These are phyloP conservation scores for Cordyceps cateniannulata DNA, from an alignment of 2,329 filamentous ascomycete species.

Conservation along the genomic window DNA sequence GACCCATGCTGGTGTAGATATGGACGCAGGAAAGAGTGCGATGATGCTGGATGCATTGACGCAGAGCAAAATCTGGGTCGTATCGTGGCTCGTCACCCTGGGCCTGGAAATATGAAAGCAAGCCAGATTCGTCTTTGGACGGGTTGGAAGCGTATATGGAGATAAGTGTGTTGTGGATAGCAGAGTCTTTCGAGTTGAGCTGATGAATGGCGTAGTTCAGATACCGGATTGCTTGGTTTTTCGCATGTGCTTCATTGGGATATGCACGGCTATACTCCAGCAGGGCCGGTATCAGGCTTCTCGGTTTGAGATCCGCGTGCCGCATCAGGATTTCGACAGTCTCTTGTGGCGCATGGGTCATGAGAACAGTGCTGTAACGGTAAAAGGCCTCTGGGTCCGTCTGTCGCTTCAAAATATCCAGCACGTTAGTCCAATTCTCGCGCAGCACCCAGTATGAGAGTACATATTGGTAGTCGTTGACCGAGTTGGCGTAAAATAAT, in stretches of 20 bases:
- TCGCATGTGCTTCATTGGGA: slow-evolving; percentile 52
- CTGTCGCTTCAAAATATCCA: slow-evolving; percentile 87
- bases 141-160: slow-evolving; percentile 89
- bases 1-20: slow-evolving; percentile 94
- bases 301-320: slow-evolving; percentile 75
- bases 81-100: slow-evolving; percentile 83
- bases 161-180: slow-evolving; percentile 93
- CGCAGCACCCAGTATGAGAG: slow-evolving; percentile 95
- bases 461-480: slow-evolving; percentile 92
- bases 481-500: slow-evolving; percentile 79
- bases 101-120: slow-evolving; percentile 83
- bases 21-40: slow-evolving; percentile 92
- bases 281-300: slow-evolving; percentile 85
- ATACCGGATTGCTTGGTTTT: slow-evolving; percentile 92
- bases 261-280: slow-evolving; percentile 86
- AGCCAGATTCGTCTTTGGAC: slow-evolving; percentile 74
- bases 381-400: slow-evolving; percentile 92
- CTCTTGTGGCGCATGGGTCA: slow-evolving; percentile 78
- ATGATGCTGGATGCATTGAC: slow-evolving; percentile 89
- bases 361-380: slow-evolving; percentile 92
- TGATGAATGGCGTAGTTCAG: slow-evolving; percentile 90
- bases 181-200: slow-evolving; percentile 70
- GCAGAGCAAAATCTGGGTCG: slow-evolving; percentile 92
- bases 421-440: slow-evolving; percentile 82
- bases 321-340: slow-evolving; percentile 95